Evolutionary conservation across 345 rosid genomes (phyloP), one percentile per base, ranked within the genome.

Genomic region (Theobroma cacao): DNA sequence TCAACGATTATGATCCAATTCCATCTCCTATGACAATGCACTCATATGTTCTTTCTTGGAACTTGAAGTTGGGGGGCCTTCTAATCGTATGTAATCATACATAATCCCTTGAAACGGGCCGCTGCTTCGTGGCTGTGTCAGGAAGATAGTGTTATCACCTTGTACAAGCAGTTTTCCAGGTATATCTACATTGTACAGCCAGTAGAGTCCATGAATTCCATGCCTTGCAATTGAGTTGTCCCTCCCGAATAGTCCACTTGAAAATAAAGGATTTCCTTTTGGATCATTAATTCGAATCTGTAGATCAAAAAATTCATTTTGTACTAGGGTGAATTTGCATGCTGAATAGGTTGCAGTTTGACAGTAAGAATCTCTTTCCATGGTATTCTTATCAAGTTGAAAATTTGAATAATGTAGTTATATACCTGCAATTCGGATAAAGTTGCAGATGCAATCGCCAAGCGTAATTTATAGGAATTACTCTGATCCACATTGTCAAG

Each of bases 181-280:
- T 38, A 95, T 80, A 10, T 90, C 93, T 33, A 92, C 88, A 30
- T 73, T 85, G 80, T 84, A 92, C 77, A 95, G 77, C 93, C 94
- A 85, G 78, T 93, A 91, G 41, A 92, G 84, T n/a, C 98, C 98
- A 65, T 95, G 98, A 83, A 91, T 90, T 66, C 97, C 98, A 63
- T 93, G 97, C 81, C 98, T 91, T 40, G 94, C 94, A 43, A 93
- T 87, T n/a, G 98, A 77, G 81, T 93, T 95, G 76, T 93, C 98
- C 81, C 83, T 87, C 67, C 98, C 98, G 2, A 91, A 88, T 66
- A 87, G 40, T 74, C 98, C 97, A 34, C 87, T 92, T 24, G 94
- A 81, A 84, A 90, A 94, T 43, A 88, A 36, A 0, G 91, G 87
- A 22, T 76, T 87, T 62, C 84, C 62, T 55, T 70, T 86, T 7